Evolutionary conservation across 305 asterid species (phyloP), one percentile per base, ranked within the genome.

Genomic region (Petunia hybrid): DNA sequence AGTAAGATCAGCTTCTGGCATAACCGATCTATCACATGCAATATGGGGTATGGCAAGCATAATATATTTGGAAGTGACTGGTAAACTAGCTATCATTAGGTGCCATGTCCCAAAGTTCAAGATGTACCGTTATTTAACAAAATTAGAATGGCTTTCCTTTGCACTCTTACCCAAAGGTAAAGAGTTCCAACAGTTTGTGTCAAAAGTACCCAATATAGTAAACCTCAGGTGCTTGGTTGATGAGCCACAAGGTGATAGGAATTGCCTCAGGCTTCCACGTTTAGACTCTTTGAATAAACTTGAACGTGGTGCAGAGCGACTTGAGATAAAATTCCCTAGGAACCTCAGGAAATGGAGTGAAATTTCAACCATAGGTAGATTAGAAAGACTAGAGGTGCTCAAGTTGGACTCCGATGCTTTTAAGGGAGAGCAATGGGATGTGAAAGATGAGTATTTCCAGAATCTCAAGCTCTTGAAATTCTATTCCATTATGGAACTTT

Each of bases 11-110:
- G 31, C 31, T 22, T 22, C 1, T 22, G 31, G 31, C 31, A 22
- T 22, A 22, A 22, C 0, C 22, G 22, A 4, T 3, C 16, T 61
- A 4, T 53, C 80, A 41, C 31, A 16, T 14, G 80, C 57, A 6
- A 77, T 77, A 14, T 77, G 70, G 80, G 65, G 59, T 38, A 62
- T 77, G 81, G 53, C 4, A 16, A 61, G 46, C 36, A 42, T 77
- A 9, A 77, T 55, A 53, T 61, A 77, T 77, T 14, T 77, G 38
- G 42, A 42, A 59, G 46, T 77, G 8, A n/a, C 12, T 43, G 43
- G 66, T 45, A 35, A 62, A 62, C 42, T 42, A 62, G 42, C 68
- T 62, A 3, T 62, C n/a, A 62, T 62, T 35, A 35, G n/a, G 42
- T 62, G 68, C 10, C 2, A 62, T 62, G 42, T 62, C 3, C 1